phyloP scores from a whole-genome alignment of 2,329 filamentous ascomycete species.

The Elsinoe ampelina region DNA sequence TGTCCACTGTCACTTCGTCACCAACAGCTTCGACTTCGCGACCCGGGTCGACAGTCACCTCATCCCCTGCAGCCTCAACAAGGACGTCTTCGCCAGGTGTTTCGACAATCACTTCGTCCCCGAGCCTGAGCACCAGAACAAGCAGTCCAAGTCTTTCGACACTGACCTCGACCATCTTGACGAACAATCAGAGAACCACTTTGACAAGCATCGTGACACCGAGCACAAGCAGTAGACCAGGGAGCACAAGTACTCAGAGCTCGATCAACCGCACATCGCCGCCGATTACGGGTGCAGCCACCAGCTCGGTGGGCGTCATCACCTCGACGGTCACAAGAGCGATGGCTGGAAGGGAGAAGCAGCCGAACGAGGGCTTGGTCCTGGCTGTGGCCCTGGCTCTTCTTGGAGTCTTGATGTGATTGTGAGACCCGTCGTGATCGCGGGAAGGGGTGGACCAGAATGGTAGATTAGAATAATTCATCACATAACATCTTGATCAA shows the following conservation, averaged over 20 bases:
- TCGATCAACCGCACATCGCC: not conserved
- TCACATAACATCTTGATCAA: not conserved
- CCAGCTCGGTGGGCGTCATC: not conserved
- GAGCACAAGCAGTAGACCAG: not conserved
- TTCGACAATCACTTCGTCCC: not conserved
- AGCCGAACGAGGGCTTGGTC: not conserved
- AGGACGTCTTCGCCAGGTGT: not conserved
- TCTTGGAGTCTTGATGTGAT: not conserved
- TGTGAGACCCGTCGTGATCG: too few species aligned
- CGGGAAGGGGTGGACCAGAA: not conserved
- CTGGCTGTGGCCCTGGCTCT: not conserved
- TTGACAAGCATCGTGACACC: slow-evolving; percentile 8
- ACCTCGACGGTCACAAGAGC: not conserved
- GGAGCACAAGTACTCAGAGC: not conserved
- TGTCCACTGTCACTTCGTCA: not conserved
- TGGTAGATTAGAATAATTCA: not conserved
- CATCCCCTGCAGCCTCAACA: not conserved
- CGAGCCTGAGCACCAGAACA: not conserved
- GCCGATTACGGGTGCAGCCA: not conserved
- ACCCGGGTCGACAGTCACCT: not conserved
- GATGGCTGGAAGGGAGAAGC: not conserved
- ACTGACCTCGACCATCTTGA: not conserved
- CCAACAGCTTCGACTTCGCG: not conserved
- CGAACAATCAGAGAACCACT: not conserved
- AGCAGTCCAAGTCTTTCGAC: slow-evolving; percentile 4